A percentile compares a stretch with the other conserved stretches of the same genome.
These are phyloP conservation scores for Euphorbia schlechtendalii DNA, from an alignment of 441 rosid genomes.

Conservation along the genomic window DNA sequence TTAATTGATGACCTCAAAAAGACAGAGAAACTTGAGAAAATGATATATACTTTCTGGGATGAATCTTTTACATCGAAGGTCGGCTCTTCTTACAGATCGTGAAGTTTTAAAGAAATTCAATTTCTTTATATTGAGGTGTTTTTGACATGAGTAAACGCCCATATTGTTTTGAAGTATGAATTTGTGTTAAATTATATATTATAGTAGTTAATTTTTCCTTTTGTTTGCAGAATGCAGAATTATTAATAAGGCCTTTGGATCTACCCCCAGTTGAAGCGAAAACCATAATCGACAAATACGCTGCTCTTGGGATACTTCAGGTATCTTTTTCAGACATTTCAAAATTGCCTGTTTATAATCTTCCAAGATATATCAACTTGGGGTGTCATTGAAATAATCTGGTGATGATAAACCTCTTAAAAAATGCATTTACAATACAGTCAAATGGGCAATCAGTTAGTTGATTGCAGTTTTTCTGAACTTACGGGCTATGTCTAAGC, in stretches of 20 bases:
- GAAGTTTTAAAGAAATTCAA: not conserved
- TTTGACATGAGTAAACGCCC: not conserved
- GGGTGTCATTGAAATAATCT: not conserved
- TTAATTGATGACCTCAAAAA: conserved; percentile 61
- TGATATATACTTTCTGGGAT: conserved; percentile 75
- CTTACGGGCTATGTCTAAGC: too few relatives aligned
- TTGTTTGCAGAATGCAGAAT: conserved; percentile 48
- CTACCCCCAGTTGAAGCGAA: conserved; percentile 50
- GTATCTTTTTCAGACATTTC: conserved; percentile 27
- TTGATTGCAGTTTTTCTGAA: not conserved
- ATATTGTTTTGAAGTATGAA: not conserved
- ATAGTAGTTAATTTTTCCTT: conserved; percentile 20
- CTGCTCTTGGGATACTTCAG: conserved; percentile 91
- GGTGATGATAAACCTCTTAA: not conserved
- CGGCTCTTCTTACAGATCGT: conserved; percentile 12
- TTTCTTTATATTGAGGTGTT: not conserved
- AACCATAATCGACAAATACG: conserved; percentile 68
- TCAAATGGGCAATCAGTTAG: not conserved
- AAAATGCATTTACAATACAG: not conserved
- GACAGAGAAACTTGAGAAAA: conserved; percentile 54
- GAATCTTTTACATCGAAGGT: conserved; percentile 83
- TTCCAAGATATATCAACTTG: too few relatives aligned
- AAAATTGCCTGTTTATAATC: not conserved
- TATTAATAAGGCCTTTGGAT: conserved; percentile 49
- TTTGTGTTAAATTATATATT: not conserved